Base-by-base conservation (phyloP, 2,329 filamentous ascomycete species). In the Aspergillus latus region DNA sequence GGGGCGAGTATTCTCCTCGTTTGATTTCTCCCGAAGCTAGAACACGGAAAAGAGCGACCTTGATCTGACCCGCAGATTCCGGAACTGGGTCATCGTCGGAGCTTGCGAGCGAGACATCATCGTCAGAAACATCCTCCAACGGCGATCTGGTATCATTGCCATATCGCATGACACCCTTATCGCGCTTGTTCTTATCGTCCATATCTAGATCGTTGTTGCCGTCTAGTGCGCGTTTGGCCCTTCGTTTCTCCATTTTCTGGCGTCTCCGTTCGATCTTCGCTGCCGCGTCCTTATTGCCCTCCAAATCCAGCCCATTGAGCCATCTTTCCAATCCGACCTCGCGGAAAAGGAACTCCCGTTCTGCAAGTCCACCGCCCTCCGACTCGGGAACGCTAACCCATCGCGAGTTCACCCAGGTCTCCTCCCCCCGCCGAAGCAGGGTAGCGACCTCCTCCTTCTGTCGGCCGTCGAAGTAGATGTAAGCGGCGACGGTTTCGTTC, bases 371-470 rank as follows among this genome's bases (percentile, higher is more conserved):
- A 49, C 94, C 94, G 34, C 93, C 93, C 75, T 97, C 93, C 26
- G 88, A 85, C 29, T 92, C 88, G 2, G 93, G 91, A 5, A 99
- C 86, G 70, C 95, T 93, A 49, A 99, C 94, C 94, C 94, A 99
- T 66, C 94, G 84, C 54, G 92, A 97, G 70, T 97, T 99, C 26
- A 99, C 95, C 94, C 94, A 99, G 1, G 94, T 99, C 76, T 99
- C 94, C 72, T 97, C 94, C 26, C 94, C 93, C 10, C 92, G 88
- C 54, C 94, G 84, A 51, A 99, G 80, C 56, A 99, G 79, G 10
- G 94, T 99, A 51, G 94, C 94, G 2, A 99, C 95, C 76, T 99
- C 94, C 72, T 99, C 94, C 74, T 99, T 99, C 59, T 85, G 84
- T 60, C 94, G 83, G 15, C 94, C 94, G 74, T 99, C 94, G 70